Percentiles rank a stretch among this genome's conserved stretches.
phyloP scores from a whole-genome alignment of 225 moss, liverwort and hornwort species.

The Antitrichia curtipendula region DNA sequence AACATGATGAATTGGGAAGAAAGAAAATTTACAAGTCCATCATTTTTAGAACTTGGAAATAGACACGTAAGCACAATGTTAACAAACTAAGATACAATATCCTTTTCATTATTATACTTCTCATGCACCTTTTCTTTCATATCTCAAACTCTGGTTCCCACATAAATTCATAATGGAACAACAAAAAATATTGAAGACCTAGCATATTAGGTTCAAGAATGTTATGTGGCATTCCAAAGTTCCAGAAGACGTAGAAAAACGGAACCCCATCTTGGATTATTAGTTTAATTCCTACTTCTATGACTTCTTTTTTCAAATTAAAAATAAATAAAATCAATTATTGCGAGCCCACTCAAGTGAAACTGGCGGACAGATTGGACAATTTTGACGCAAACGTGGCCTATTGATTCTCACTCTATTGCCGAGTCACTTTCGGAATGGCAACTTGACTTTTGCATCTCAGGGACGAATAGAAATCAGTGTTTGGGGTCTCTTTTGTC shows the following conservation, averaged over 20 bases:
- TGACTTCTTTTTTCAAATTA: neutral
- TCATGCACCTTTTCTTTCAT: neutral
- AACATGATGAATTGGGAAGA: neutral
- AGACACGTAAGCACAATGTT: neutral
- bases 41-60: neutral
- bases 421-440: neutral
- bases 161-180: neutral
- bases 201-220: neutral
- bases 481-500: no score
- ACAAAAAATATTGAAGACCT: neutral
- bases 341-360: neutral
- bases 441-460: neutral
- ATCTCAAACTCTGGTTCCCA: neutral
- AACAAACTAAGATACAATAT: neutral
- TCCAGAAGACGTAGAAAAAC: neutral
- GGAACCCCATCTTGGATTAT: rapidly evolving
- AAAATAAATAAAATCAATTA: no score
- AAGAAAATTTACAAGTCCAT: neutral
- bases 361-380: neutral
- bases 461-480: neutral
- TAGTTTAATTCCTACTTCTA: neutral
- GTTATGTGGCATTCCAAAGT: neutral
- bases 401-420: neutral
- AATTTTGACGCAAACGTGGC: neutral
- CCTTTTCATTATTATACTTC: neutral